phyloP scores from a whole-genome alignment of 1,284 basidiomycete genomes.

The Cryptococcus maquisensis region DNA sequence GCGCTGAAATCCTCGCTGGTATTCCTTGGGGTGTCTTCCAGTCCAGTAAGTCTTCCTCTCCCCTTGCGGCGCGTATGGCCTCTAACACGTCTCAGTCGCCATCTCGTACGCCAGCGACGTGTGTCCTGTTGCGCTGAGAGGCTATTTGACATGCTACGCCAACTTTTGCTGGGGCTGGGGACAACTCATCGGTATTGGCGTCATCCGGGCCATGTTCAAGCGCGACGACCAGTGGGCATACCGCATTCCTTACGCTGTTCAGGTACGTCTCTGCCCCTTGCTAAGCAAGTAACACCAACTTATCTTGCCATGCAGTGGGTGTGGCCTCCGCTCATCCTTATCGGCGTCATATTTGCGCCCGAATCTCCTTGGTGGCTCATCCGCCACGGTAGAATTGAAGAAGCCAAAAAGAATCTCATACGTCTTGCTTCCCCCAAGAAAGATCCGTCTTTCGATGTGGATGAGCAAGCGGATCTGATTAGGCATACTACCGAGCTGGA shows the following conservation, averaged over 20 bases:
- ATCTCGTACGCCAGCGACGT: conserved; percentile 44
- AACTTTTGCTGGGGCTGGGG: conserved; percentile 47
- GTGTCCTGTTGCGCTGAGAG: conserved; percentile 42
- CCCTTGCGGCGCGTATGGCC: neutral
- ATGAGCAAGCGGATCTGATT: conserved; percentile 50
- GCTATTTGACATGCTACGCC: conserved; percentile 43
- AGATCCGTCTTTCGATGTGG: conserved; percentile 46
- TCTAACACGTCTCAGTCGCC: conserved; percentile 6
- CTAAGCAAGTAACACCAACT: neutral
- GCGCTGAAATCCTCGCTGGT: conserved; percentile 37
- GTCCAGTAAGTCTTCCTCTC: conserved; percentile 1
- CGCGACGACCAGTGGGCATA: conserved; percentile 32
- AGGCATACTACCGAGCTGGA: conserved; percentile 39
- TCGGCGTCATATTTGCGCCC: conserved; percentile 37
- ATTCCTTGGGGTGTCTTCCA: conserved; percentile 40
- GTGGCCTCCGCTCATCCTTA: conserved; percentile 33
- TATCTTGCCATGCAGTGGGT: conserved; percentile 22
- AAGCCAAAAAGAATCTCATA: conserved; percentile 49
- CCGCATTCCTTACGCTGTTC: conserved; percentile 36
- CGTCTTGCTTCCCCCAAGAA: conserved; percentile 41
- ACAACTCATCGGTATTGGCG: conserved; percentile 42
- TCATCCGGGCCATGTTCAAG: conserved; percentile 38
- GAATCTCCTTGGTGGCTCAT: conserved; percentile 39
- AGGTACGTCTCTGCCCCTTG: conserved; percentile 11
- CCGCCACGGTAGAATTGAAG: conserved; percentile 48